phyloP scores from a whole-genome alignment of 345 rosid genomes.

The Iberis pinnata region DNA sequence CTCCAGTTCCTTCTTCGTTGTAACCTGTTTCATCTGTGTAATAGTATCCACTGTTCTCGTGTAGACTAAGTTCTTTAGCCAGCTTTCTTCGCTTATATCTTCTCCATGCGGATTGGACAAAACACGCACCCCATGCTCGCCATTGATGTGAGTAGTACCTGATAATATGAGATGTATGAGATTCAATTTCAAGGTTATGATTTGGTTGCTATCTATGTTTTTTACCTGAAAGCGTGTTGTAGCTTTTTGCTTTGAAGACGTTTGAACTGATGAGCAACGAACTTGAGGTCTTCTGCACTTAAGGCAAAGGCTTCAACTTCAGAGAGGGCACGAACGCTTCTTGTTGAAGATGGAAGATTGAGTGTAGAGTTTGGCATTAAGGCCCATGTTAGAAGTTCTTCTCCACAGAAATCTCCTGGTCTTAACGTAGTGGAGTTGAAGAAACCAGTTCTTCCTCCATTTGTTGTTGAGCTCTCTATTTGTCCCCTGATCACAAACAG shows the following conservation, averaged over 20 bases:
- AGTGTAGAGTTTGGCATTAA: conserved; percentile 63
- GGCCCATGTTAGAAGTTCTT: conserved; percentile 93
- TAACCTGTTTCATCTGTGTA: conserved; percentile 26
- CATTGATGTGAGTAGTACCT: conserved; percentile 88
- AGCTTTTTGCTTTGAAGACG: conserved; percentile 82
- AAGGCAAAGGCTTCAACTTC: conserved; percentile 94
- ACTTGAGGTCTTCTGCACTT: conserved; percentile 74
- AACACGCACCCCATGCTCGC: conserved; percentile 89
- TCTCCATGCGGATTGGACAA: conserved; percentile 82
- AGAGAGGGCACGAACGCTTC: conserved; percentile 59
- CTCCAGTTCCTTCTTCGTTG: conserved; percentile 28
- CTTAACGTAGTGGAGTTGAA: conserved; percentile 79
- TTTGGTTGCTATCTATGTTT: neutral
- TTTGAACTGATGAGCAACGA: conserved; percentile 80
- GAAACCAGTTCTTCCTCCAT: conserved; percentile 88
- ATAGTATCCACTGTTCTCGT: conserved; percentile 36
- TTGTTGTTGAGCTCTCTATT: conserved; percentile 84
- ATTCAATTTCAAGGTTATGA: neutral
- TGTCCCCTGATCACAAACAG: conserved; percentile 82
- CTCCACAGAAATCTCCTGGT: conserved; percentile 90
- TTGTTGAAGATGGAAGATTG: conserved; percentile 66
- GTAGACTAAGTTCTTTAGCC: conserved; percentile 47
- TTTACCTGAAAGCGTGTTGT: conserved; percentile 85
- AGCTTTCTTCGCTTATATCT: conserved; percentile 51
- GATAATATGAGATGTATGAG: neutral